Conservation (phyloP, 2,329 filamentous ascomycete genomes). For the Aspergillus luchuensis region DNA sequence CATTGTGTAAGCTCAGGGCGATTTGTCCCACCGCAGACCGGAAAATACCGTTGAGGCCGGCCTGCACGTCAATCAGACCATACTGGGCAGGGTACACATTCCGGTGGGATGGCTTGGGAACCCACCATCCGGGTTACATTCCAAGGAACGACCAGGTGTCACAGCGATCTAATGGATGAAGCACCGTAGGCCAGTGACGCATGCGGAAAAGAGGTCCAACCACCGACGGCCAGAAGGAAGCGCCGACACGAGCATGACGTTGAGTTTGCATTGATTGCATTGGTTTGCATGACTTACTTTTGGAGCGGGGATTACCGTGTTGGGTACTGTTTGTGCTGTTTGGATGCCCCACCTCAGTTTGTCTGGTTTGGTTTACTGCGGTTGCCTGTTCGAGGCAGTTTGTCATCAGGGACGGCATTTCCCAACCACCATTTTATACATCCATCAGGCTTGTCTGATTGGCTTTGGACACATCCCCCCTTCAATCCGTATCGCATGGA, state of each 20-base stretch:
- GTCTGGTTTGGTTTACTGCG: slow-evolving; percentile 4
- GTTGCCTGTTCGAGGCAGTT: slow-evolving; percentile 11
- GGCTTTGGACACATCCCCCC: too few species aligned
- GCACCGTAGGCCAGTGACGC: background rate
- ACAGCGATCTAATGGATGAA: background rate
- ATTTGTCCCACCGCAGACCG: background rate
- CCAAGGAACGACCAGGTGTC: background rate
- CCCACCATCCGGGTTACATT: background rate
- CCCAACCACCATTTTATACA: too few species aligned
- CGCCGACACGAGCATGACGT: slow-evolving; percentile 15
- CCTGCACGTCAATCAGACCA: background rate
- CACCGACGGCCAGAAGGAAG: background rate
- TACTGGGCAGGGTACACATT: slow-evolving; percentile 1
- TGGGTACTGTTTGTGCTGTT: slow-evolving; percentile 21
- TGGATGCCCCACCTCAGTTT: background rate
- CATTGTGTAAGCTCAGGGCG: background rate
- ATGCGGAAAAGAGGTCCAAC: slow-evolving; percentile 7
- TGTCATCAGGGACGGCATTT: background rate
- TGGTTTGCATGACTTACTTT: background rate
- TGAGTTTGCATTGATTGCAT: slow-evolving; percentile 18
- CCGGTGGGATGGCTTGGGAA: slow-evolving; percentile 3
- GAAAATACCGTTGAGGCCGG: background rate
- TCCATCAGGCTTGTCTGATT: too few species aligned
- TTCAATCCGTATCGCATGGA: background rate
- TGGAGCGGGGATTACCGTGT: slow-evolving; percentile 13